phyloP scores from a whole-genome alignment of 192 early-diverging fungal species.

The Martensiomyces pterosporus region DNA sequence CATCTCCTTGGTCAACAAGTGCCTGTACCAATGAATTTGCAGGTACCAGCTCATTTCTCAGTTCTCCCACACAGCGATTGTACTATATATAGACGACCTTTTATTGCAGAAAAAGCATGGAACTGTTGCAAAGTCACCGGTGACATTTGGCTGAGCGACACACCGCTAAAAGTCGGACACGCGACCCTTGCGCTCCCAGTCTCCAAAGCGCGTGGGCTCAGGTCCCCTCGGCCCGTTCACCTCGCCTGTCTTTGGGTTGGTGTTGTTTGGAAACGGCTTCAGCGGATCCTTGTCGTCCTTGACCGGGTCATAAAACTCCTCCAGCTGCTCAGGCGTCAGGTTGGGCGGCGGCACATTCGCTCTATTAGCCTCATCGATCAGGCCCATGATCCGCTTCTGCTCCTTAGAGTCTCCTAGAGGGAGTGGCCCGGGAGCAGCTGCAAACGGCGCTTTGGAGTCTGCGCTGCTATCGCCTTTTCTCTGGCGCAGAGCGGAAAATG shows the following conservation, averaged over 20 bases:
- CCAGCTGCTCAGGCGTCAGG: conserved; percentile 37
- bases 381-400: conserved; percentile 58
- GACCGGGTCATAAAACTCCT: conserved; percentile 42
- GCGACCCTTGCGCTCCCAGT: conserved; percentile 78
- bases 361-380: conserved; percentile 49
- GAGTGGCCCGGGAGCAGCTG: conserved; percentile 53
- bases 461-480: background rate
- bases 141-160: background rate
- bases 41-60: too few relatives aligned
- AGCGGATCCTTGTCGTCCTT: conserved; percentile 46
- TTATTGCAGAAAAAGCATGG: too few relatives aligned
- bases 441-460: conserved; percentile 21
- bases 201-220: conserved; percentile 77
- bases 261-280: conserved; percentile 57
- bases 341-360: conserved; percentile 36
- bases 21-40: conserved; percentile 58
- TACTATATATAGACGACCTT: conserved; percentile 1
- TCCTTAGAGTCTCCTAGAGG: conserved; percentile 59
- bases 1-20: conserved; percentile 68
- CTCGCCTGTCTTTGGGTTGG: conserved; percentile 69
- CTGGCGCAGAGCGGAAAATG: background rate
- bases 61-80: too few relatives aligned
- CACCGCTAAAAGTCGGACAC: conserved; percentile 62
- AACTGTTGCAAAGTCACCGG: too few relatives aligned
- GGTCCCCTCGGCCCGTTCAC: conserved; percentile 69